Base-by-base conservation (phyloP, 2,329 filamentous ascomycete species). In the Trichophyton simii region DNA sequence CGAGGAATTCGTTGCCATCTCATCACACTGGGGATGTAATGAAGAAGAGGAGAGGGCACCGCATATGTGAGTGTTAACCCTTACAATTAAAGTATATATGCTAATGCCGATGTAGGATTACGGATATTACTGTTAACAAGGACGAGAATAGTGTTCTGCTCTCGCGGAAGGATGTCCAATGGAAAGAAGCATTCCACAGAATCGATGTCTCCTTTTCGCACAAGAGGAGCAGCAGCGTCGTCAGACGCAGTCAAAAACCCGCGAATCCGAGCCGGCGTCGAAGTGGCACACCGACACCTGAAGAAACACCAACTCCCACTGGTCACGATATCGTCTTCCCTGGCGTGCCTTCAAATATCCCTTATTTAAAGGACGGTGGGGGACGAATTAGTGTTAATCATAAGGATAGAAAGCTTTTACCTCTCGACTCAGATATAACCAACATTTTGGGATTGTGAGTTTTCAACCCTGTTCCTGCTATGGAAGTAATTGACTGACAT, bases 11-110 rank as follows among this genome's bases (percentile, higher is more conserved):
- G 38, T 66, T 4, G 60, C 62, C 20, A 63, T 67, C 36, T 66
- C 66, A 11, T 65, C 66, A 13, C 66, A 67, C 59, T 59, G 31
- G 20, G 63, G 62, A 3, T 67, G 66, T 46, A 65, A 67, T 31
- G 52, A 61, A 28, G 62, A 66, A 8, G 66, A 66, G 9, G 61
- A 66, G 55, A 59, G 66, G 31, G 64, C 63, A 36, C 61, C 65
- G 1, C 62, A 67, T 60, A 61, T 61, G 66, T 67, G 41, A 65
- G 64, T 60, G 20, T 18, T 50, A 22, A 11, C 13, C 13, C 9
- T 22, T 11, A 22, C 3, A 0, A 2, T 50, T 9, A 3, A 20
- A 8, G 25, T 11, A 20, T 22, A 22, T 31, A 65, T 61, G 3
- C 31, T 63, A 57, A 57, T 44, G 13, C 46, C 9, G n/a, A 3